These are phyloP conservation scores for Metroxylon sagu DNA, from an alignment of 176 grass and related monocot species.

Conservation along the genomic window DNA sequence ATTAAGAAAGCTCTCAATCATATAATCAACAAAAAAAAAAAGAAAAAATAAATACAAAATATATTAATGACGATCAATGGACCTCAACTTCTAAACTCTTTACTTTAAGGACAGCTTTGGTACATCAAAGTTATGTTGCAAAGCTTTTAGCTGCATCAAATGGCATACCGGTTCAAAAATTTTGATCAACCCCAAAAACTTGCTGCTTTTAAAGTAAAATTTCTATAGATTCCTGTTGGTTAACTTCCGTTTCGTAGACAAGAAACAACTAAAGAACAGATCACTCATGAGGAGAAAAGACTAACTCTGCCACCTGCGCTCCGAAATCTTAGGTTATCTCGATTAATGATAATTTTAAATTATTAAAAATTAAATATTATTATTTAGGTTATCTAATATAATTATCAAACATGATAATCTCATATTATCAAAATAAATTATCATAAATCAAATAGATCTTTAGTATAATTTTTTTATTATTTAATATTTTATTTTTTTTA, in stretches of 20 bases:
- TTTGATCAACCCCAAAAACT: not conserved
- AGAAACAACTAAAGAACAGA: not conserved
- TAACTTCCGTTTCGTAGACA: not conserved
- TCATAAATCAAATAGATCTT: too few relatives aligned
- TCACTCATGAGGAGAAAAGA: not conserved
- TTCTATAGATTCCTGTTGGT: not conserved
- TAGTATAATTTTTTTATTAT: too few relatives aligned
- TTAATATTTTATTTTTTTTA: too few relatives aligned
- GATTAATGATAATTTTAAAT: too few relatives aligned
- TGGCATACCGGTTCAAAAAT: constrained; percentile 5
- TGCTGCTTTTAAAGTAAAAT: not conserved
- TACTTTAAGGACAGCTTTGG: constrained; percentile 27
- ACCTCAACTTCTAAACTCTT: constrained; percentile 53
- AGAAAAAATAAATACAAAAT: not conserved
- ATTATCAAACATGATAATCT: too few relatives aligned
- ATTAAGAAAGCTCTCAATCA: not conserved
- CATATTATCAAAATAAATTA: too few relatives aligned
- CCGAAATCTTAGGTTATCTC: too few relatives aligned
- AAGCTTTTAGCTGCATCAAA: constrained; percentile 30
- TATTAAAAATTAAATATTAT: too few relatives aligned
- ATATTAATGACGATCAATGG: not conserved
- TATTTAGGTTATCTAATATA: too few relatives aligned
- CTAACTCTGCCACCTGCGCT: constrained; percentile 46
- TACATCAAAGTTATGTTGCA: constrained; percentile 45
- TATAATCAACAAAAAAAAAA: not conserved